Evolutionary conservation across 2,329 filamentous ascomycete species (phyloP), one percentile per base, ranked within the genome.

Genomic region (Fonsecaea nubica): DNA sequence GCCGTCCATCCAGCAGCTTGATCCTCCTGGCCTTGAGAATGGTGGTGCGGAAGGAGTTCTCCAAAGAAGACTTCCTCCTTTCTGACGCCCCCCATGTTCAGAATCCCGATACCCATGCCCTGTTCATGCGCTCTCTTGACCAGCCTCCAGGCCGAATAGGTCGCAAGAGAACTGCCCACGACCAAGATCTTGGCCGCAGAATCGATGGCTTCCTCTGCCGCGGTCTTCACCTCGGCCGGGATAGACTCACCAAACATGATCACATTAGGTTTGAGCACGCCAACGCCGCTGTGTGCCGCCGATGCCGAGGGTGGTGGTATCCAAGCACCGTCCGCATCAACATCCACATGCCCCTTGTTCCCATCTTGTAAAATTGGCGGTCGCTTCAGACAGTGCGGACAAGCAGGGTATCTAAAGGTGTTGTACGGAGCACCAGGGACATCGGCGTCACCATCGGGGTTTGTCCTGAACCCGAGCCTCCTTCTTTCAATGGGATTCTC

Each of bases 201-300:
- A 74, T 97, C 92, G 58, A 98, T 87, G 12, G 91, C 90, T 33
- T 87, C 80, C 75, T 98, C 93, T 1, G 93, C 94, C 0, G 88
- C 88, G 1, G 81, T 77, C 77, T 96, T 97, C 40, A 93, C 89
- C 1, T 80, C 74, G 1, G 80, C 78, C 0, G 86, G 82, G 58
- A 98, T 96, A 66, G 88, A 93, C 79, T 98, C 95, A 15, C 95
- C 95, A 77, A 98, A 98, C 92, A 98, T 97, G 73, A 93, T 89
- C 1, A 99, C 93, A 0, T 92, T 92, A 3, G 95, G 95, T 76
- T 98, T 98, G 63, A 99, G 78, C 42, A 98, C 87, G 1, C 94
- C 95, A 0, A 88, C 92, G 15, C 56, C 52, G 1, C 85, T 88
- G 72, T 87, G 89, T 0, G 42, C 21, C 15, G 18, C 48, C 13